Evolutionary conservation across 2,329 filamentous ascomycete genomes (phyloP).

Genomic region (Plectosphaerella sp.): DNA sequence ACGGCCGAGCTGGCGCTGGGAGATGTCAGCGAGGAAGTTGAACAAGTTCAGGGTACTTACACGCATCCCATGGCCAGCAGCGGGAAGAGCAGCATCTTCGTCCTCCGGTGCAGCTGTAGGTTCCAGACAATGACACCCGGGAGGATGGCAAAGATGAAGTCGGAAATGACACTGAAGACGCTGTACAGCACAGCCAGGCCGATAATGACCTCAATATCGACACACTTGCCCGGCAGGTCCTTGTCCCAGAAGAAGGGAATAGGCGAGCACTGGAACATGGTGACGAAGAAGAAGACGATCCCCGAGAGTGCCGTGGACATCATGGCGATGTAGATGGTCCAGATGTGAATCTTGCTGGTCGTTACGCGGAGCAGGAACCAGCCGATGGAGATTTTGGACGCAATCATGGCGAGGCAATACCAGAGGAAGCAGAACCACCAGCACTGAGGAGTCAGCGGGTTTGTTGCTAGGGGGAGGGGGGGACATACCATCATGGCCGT

Average conservation of each 20-base stretch:
- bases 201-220: slow-evolving; percentile 39
- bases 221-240: slow-evolving; percentile 21
- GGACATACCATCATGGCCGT: slow-evolving; percentile 28
- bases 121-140: slow-evolving; percentile 50
- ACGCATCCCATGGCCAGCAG: slow-evolving; percentile 54
- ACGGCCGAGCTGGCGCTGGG: slow-evolving; percentile 39
- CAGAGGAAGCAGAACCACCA: slow-evolving; percentile 34
- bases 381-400: slow-evolving; percentile 21
- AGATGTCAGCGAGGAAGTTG: background rate
- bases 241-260: slow-evolving; percentile 23
- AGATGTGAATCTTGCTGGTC: slow-evolving; percentile 12
- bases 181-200: slow-evolving; percentile 50
- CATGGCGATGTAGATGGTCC: slow-evolving; percentile 23
- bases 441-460: slow-evolving; percentile 12
- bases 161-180: slow-evolving; percentile 41
- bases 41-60: slow-evolving; percentile 19
- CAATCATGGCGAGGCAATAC: slow-evolving; percentile 30
- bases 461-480: background rate
- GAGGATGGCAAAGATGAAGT: slow-evolving; percentile 47
- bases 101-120: slow-evolving; percentile 47
- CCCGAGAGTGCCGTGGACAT: slow-evolving; percentile 19
- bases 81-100: slow-evolving; percentile 46
- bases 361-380: slow-evolving; percentile 20
- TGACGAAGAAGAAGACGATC: slow-evolving; percentile 25
- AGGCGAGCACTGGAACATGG: slow-evolving; percentile 21